Evolutionary conservation across 2,329 filamentous ascomycete species (phyloP), one percentile per base, ranked within the genome.

Genomic region (Aspergillus sp.): DNA sequence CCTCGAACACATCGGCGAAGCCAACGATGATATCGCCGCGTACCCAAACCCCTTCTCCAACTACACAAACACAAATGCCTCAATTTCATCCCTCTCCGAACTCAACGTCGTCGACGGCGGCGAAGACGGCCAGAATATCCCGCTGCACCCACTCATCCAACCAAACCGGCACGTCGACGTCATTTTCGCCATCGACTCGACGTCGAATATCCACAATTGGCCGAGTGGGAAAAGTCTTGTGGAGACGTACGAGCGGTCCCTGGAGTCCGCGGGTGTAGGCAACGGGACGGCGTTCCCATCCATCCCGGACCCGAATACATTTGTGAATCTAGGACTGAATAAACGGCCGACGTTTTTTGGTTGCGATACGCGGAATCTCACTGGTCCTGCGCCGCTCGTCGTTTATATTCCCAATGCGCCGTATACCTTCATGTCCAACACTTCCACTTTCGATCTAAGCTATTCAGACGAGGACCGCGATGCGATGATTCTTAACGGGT

Each of bases 331-430:
- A 0, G 88, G 89, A 3, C 79, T 93, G 5, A 93, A 93, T 80
- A 84, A 81, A 62, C 83, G 82, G 1, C 91, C 91, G 0, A 89
- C 89, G 0, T 93, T 93, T 80, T 94, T 94, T 72, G 91, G 91
- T 30, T 94, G 91, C 76, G 79, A 91, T 71, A 80, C 81, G 23
- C 79, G 79, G 45, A 91, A 91, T 74, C 81, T 85, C 49, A 87
- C 87, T 0, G 75, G 76, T 6, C 69, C 79, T 4, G 63, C 72
- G 0, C 92, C 93, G 0, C 79, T 96, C 1, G 81, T 96, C 63
- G 90, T 96, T 62, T 98, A 97, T 80, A 77, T 98, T 53, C 92
- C 94, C 60, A 95, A 94, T 72, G 84, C 89, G n/a, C 93, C 92
- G 2, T 96, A 95, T 77, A 84, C 89, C 55, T 85, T 85, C 71